phyloP scores from a whole-genome alignment of 2,329 filamentous ascomycete genomes.

The Colletotrichum sojae region DNA sequence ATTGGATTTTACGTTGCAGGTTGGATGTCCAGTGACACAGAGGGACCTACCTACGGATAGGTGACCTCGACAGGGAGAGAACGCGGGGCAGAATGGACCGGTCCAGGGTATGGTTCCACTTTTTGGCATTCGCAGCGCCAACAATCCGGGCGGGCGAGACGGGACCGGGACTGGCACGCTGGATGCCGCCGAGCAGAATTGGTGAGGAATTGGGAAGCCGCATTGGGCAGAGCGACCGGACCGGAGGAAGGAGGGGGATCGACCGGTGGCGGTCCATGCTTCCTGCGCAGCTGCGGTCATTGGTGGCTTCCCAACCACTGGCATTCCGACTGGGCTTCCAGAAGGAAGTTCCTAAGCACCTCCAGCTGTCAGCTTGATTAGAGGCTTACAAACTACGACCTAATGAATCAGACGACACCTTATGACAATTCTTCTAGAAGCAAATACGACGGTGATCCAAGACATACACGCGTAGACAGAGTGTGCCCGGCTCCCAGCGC shows the following conservation, averaged over 20 bases:
- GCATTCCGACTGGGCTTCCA: slow-evolving; percentile 4
- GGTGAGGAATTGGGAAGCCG: slow-evolving; percentile 3
- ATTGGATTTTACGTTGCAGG: not conserved
- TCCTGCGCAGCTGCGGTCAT: slow-evolving; percentile 9
- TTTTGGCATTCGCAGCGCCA: slow-evolving; percentile 9
- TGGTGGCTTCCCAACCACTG: slow-evolving; percentile 21
- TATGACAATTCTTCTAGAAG: slow-evolving; percentile 12
- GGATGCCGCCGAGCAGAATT: slow-evolving; percentile 1
- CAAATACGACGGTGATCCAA: not conserved
- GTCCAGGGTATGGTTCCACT: not conserved
- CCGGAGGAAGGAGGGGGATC: slow-evolving; percentile 31
- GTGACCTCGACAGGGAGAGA: not conserved
- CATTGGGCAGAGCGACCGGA: too few relatives aligned
- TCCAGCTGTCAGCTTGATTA: not conserved
- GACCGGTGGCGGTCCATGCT: slow-evolving; percentile 24
- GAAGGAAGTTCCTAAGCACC: slow-evolving; percentile 1
- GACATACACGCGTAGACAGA: not conserved
- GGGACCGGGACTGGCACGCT: not conserved
- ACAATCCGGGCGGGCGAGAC: slow-evolving; percentile 12
- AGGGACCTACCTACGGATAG: not conserved
- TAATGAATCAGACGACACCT: too few relatives aligned
- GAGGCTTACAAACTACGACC: too few relatives aligned
- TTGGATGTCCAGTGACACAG: slow-evolving; percentile 24
- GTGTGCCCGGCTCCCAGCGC: not conserved
- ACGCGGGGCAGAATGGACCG: slow-evolving; percentile 23